phyloP scores from a whole-genome alignment of 495 filamentous ascomycete genomes.

The Hyaloscypha bicolor region DNA sequence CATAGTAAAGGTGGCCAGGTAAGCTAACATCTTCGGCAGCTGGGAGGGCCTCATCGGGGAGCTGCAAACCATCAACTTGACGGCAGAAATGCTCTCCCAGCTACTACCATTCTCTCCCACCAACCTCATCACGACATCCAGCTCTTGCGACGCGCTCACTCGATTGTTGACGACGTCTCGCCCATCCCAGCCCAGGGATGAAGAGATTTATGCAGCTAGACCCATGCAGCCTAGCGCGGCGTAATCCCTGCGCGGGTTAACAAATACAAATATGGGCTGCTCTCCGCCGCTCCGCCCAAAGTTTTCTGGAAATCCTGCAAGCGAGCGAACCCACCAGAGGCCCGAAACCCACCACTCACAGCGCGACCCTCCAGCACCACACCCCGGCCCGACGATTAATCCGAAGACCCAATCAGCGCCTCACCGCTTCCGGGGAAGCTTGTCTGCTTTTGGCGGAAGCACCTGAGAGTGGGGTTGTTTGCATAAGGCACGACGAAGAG shows the following conservation, averaged over 20 bases:
- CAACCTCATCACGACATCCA: neutral
- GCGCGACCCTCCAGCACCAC: neutral
- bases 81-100: neutral
- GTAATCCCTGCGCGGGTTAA: neutral
- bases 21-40: neutral
- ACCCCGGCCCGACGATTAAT: conserved; percentile 1
- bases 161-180: neutral
- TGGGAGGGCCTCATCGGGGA: neutral
- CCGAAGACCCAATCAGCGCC: neutral
- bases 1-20: neutral
- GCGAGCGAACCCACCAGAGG: neutral
- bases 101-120: neutral
- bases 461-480: neutral
- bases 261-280: neutral
- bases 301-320: neutral
- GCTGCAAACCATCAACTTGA: neutral
- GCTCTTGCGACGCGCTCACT: neutral
- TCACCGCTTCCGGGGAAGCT: neutral
- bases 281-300: neutral
- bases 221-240: neutral
- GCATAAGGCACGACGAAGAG: neutral
- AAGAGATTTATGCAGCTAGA: neutral
- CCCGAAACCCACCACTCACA: neutral
- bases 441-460: neutral
- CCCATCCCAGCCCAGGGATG: neutral